Evolutionary conservation across 305 asterid species (phyloP), one percentile per base, ranked within the genome.

Genomic region (Lippia alba): DNA sequence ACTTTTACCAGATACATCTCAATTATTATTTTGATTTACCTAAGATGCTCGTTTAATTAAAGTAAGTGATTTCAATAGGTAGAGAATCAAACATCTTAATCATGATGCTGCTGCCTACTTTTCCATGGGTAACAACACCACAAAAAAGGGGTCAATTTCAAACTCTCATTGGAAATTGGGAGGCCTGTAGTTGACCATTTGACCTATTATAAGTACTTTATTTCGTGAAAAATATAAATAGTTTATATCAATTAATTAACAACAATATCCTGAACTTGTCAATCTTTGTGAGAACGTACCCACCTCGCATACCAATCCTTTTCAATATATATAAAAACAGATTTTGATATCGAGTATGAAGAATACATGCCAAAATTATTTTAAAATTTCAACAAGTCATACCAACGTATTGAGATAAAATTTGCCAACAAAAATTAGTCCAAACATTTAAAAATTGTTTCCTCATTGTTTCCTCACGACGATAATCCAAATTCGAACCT

Each of bases 131-230:
- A 5, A 24, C 40, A 36, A 8, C 10, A 24, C 30, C 30, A 24
- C 49, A 56, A 3, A 6, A 12, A 32, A 56, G 18, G 62, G 62
- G 62, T 56, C 62, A 56, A 56, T 56, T 56, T 56, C 62, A 56
- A 32, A 30, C 19, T 30, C 62, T 56, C 44, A 30, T 56, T 56
- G 62, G 62, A 56, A 56, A 4, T 14, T 51, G 56, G 56, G 6
- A 17, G 24, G 56, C 56, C 56, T 44, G 10, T 3, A 3, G 30
- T 44, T 44, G 49, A 4, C 15, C 55, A 16, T 15, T n/a, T 49
- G 55, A 51, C 56, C 17, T 16, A 24, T n/a, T 16, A 24, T n/a
- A 49, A n/a, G 4, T 5, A 36, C 41, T 36, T 36, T 8, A 5
- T 36, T 4, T n/a, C 3, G 5, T 11, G 14, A 48, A 11, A 12